Base-by-base conservation (phyloP, 345 rosid species). In the Gossypium australe region DNA sequence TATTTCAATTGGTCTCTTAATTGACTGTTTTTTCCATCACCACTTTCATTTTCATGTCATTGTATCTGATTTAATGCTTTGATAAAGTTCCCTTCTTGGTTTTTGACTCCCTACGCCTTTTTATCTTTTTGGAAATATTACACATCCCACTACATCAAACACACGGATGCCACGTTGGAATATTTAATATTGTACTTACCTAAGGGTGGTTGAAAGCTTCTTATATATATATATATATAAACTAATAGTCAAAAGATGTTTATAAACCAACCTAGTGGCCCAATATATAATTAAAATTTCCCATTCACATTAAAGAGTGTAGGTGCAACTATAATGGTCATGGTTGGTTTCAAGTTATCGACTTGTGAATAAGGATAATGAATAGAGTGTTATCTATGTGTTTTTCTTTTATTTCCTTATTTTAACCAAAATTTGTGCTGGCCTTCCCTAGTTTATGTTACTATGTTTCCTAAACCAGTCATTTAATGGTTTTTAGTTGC, bases 171-270 rank as follows among this genome's bases (percentile, higher is more conserved):
- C 65, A 71, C 63, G 16, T 17, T 2, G 49, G 25, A 63, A 77
- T 7, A 4, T 48, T 11, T 22, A 61, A 9, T 41, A 64, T 51
- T 60, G 4, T 5, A 57, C 56, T 62, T 20, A 61, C 71, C 41
- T 22, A 34, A 14, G 76, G 25, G 44, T 25, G 72, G 55, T 47
- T 66, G 18, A 13, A 43, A 16, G 57, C 51, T 61, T 67, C 16
- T 25, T 18, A 9, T 49, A 17, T 69, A 34, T 34, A 29, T 29
- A 29, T 29, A 34, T 34, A 34, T 34, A 34, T 4, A 34, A 34
- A 34, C 41, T 34, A 34, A 34, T 5, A 13, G 75, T 76, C 72
- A 78, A 76, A 79, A 80, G 72, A 65, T 74, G 44, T 25, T 59
- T 70, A 11, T 17, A 7, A 41, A 38, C 61, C 79, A 59, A 47